Evolutionary conservation across 192 early-diverging fungal genomes (phyloP).

Genomic region (Chytriomyces confervae): DNA sequence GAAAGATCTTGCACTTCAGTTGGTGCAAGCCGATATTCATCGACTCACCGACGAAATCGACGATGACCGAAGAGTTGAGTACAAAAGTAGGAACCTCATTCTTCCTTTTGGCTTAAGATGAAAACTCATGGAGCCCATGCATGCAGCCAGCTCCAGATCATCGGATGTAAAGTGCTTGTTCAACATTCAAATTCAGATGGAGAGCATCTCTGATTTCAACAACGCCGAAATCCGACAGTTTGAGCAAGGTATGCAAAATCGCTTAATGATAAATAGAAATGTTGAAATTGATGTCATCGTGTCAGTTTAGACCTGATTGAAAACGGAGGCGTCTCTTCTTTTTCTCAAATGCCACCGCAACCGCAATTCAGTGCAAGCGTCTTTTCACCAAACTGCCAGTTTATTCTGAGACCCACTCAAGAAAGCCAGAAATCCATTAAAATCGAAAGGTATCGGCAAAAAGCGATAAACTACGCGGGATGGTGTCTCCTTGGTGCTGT

Average conservation of each 20-base stretch:
- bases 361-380: not conserved
- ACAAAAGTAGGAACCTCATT: conserved; percentile 5
- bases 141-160: not conserved
- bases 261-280: not conserved
- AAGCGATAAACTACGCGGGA: conserved; percentile 4
- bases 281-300: not conserved
- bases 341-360: not conserved
- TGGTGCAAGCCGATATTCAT: not conserved
- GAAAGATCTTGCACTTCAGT: not conserved
- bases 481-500: not conserved
- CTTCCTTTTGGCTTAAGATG: not conserved
- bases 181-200: conserved; percentile 11
- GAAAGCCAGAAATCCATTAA: not conserved
- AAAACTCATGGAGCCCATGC: not conserved
- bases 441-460: not conserved
- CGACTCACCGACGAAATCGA: not conserved
- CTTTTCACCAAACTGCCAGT: not conserved
- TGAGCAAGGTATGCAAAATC: conserved; percentile 5
- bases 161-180: conserved; percentile 27
- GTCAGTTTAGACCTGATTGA: conserved; percentile 1
- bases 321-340: not conserved
- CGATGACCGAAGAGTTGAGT: not conserved
- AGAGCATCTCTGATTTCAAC: not conserved
- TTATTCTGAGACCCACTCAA: not conserved
- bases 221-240: not conserved